Evolutionary conservation across 2,329 filamentous ascomycete species (phyloP), one percentile per base, ranked within the genome.

Genomic region (Colletotrichum caudatum): DNA sequence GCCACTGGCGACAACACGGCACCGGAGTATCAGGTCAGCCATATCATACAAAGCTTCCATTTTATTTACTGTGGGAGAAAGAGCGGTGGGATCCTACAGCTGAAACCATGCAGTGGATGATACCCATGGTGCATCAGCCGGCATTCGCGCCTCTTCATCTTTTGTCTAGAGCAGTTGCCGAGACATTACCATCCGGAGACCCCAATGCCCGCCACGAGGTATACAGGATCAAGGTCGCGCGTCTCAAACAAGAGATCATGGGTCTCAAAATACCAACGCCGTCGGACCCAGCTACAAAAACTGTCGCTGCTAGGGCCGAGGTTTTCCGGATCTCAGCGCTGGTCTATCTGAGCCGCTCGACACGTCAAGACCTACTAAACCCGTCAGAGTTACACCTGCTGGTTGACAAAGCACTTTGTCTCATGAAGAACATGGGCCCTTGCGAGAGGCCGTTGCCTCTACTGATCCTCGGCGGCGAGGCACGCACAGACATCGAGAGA

Each of bases 401-500:
- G n/a, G 59, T 62, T 2, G 46, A 62, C 11, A 56, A 8, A 33
- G 69, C 41, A 7, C 44, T 72, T 33, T 7, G 2, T 1, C 53
- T 74, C 8, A 33, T 70, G 1, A 11, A 44, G 7, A 11, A 39
- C 18, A 33, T 72, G 35, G 26, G 41, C 4, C 29, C 14, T 7
- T 78, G 76, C 16, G 57, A 73, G 16, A 73, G 73, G 53, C 74
- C 73, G 3, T 77, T 79, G 5, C 76, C 75, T 1, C 11, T 79
- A 0, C 61, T 78, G 0, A 71, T 78, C 1, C 58, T 79, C 20
- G 76, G 76, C 8, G 75, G 70, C 1, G 78, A 79, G 26, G 78
- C 78, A 6, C 54, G 64, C 0, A 76, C 65, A 0, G 78, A 79
- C 16, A 56, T 65, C 11, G 67, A 76, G 20, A 69, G 78, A 1